Evolutionary conservation across 2,329 filamentous ascomycete genomes (phyloP), one percentile per base, ranked within the genome.

Genomic region (Sarocladium strictum): DNA sequence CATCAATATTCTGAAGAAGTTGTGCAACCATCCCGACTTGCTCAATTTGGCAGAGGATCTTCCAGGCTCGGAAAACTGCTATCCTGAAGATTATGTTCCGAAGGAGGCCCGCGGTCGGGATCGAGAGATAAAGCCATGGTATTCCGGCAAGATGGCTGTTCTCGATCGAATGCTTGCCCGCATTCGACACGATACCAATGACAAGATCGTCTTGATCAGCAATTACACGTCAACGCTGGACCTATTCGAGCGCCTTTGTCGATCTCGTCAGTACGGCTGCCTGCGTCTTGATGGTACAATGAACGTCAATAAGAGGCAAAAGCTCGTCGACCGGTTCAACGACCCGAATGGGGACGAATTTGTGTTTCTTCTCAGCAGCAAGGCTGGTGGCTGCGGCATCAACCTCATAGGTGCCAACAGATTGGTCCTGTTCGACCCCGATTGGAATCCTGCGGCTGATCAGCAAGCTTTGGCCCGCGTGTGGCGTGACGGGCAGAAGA

Each of bases 401-500:
- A 97, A 97, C 66, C 79, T 97, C 54, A 96, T 96, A 60, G 94
- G 93, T 51, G 91, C 90, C 57, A 97, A 97, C 68, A 86, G 94
- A 12, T 84, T 99, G 2, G 89, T 99, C 1, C 83, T 99, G 38
- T 99, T 99, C 67, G 94, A 99, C 62, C 94, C 94, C 0, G 89
- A 94, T 70, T 99, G 94, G 94, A 99, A 99, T 64, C 94, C 94
- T 1, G 94, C 94, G 3, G 92, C 94, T 1, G 94, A 99, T 65
- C 94, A 99, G 69, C 94, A 99, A 73, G 94, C 94, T 3, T 80
- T 99, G 27, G 94, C 94, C 33, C 89, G 94, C 76, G 94, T 99
- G 19, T 99, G 94, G 94, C 89, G 94, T 77, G 94, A 99, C 64
- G 94, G 94, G 0, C 94, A 99, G 71, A 97, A 95, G 79, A 99